Evolutionary conservation across 2,329 filamentous ascomycete genomes (phyloP).

Genomic region (Aureobasidium sp.): DNA sequence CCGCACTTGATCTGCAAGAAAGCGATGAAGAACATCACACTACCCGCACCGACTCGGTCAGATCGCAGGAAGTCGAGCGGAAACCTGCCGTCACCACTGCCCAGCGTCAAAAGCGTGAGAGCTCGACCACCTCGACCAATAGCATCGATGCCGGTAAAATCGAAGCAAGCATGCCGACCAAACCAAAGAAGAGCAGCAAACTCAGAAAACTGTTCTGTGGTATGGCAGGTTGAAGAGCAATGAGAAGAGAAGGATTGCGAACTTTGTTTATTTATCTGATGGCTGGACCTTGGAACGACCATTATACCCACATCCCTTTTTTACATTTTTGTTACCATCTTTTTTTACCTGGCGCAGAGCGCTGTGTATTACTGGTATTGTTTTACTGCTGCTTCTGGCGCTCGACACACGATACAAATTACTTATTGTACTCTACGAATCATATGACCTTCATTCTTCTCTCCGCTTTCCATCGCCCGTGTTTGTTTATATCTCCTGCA

Average conservation of each 20-base stretch:
- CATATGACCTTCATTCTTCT: no score
- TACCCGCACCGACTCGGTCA: background rate
- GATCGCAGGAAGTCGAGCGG: background rate
- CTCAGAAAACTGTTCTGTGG: conserved; percentile 8
- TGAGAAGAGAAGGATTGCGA: background rate
- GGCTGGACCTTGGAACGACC: background rate
- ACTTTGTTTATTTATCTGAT: background rate
- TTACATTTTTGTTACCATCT: background rate
- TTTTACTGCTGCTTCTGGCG: background rate
- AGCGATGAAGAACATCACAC: background rate
- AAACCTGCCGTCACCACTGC: background rate
- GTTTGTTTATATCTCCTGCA: no score
- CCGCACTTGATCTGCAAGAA: background rate
- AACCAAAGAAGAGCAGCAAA: background rate
- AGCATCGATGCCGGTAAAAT: conserved; percentile 2
- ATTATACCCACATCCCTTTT: background rate
- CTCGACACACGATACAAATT: no score
- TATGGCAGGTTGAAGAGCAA: background rate
- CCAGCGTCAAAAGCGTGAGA: background rate
- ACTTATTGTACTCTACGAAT: no score
- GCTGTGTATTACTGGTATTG: background rate
- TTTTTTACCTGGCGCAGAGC: background rate
- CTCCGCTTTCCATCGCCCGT: no score
- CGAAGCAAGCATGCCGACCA: background rate
- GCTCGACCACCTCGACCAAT: conserved; percentile 7